Evolutionary conservation across 768 basidiomycete species (phyloP).

Genomic region (Mycena maculata): DNA sequence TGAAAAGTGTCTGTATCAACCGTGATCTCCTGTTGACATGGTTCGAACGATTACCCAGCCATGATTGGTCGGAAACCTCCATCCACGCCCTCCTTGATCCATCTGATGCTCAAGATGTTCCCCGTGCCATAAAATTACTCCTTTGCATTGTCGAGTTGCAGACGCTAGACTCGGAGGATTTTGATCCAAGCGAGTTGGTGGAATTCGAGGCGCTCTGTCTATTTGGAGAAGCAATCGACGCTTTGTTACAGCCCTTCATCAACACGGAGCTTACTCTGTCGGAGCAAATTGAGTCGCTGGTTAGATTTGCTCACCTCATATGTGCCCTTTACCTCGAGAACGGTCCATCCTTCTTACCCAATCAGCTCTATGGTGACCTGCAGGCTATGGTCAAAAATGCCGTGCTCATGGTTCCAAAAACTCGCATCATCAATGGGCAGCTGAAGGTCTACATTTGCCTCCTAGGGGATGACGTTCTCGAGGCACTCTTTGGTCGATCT

Average conservation of each 20-base stretch:
- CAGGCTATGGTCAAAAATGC: conserved; percentile 44
- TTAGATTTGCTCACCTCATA: conserved; percentile 16
- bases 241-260: conserved; percentile 30
- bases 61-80: conserved; percentile 6
- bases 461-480: conserved; percentile 44
- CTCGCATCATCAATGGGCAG: conserved; percentile 37
- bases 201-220: conserved; percentile 16
- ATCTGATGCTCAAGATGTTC: conserved; percentile 33
- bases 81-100: conserved; percentile 32
- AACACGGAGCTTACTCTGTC: conserved; percentile 18
- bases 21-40: conserved; percentile 1
- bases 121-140: conserved; percentile 29
- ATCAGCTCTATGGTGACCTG: conserved; percentile 45
- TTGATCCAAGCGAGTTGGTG: conserved; percentile 2
- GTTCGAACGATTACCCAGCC: neutral
- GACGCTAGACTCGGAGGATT: conserved; percentile 6
- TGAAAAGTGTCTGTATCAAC: conserved; percentile 9
- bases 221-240: conserved; percentile 20
- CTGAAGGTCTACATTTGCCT: conserved; percentile 34
- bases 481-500: conserved; percentile 41
- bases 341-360: conserved; percentile 37
- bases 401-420: conserved; percentile 33
- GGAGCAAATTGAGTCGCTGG: conserved; percentile 27
- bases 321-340: conserved; percentile 28
- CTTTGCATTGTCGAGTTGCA: conserved; percentile 3